Conservation (phyloP, 805 yeast species). For the Ogataea haglerorum region DNA sequence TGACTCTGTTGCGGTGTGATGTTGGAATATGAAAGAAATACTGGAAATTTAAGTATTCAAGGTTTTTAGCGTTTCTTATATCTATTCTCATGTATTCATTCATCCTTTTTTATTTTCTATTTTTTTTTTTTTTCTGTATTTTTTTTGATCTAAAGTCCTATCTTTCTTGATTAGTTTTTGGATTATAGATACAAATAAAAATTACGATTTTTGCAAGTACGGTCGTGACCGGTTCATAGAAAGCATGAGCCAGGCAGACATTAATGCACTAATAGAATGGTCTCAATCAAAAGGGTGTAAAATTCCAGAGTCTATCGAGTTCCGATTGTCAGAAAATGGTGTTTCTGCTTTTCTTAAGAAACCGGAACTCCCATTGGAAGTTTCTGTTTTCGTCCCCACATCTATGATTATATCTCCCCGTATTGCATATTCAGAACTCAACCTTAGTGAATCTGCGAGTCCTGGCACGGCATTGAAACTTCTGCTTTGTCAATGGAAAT, state of each 20-base stretch:
- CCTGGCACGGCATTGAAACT: slow-evolving; percentile 18
- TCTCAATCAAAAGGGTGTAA: slow-evolving; percentile 37
- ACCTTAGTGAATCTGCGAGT: slow-evolving; percentile 1
- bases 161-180: too few relatives aligned
- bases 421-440: slow-evolving; percentile 1
- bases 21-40: too few relatives aligned
- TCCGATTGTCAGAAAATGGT: slow-evolving; percentile 34
- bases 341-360: slow-evolving; percentile 25
- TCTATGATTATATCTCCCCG: slow-evolving; percentile 11
- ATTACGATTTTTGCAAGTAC: too few relatives aligned
- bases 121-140: too few relatives aligned
- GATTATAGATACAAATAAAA: too few relatives aligned
- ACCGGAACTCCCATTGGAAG: background rate
- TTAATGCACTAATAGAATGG: slow-evolving; percentile 28
- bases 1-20: too few relatives aligned
- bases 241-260: background rate
- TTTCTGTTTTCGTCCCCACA: background rate
- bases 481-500: slow-evolving; percentile 16
- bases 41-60: too few relatives aligned
- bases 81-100: too few relatives aligned
- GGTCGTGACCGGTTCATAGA: too few relatives aligned
- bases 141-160: too few relatives aligned
- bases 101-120: too few relatives aligned
- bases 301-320: slow-evolving; percentile 35
- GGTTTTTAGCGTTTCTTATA: too few relatives aligned